Percentiles rank a stretch among this genome's conserved stretches.
phyloP scores from a whole-genome alignment of 768 basidiomycete genomes.

The Kwoniella europaea region DNA sequence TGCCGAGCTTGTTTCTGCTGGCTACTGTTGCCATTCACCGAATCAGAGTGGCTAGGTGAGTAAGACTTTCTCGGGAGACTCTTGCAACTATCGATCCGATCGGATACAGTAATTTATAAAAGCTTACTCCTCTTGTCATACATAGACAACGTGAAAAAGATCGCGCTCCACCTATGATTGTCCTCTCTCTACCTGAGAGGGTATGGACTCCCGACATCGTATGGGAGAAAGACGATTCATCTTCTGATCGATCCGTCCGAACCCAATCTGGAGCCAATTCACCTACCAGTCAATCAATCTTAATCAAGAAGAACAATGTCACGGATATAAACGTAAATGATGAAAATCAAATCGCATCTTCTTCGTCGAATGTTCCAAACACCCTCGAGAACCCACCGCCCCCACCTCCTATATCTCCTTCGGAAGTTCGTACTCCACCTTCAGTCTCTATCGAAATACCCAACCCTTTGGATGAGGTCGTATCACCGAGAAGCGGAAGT shows the following conservation, averaged over 20 bases:
- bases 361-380: not conserved
- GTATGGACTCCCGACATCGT: conserved; percentile 57
- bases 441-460: conserved; percentile 8
- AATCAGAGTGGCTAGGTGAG: conserved; percentile 63
- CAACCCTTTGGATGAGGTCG: not conserved
- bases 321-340: not conserved
- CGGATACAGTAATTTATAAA: conserved; percentile 60
- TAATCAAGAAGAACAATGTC: not conserved
- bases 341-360: not conserved
- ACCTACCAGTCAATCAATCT: not conserved
- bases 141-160: conserved; percentile 67
- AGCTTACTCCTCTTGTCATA: conserved; percentile 58
- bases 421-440: conserved; percentile 33
- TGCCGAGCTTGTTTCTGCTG: conserved; percentile 87
- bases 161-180: conserved; percentile 60
- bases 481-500: not conserved
- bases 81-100: not conserved
- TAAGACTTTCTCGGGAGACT: not conserved
- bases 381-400: not conserved
- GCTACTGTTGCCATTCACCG: conserved; percentile 88
- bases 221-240: conserved; percentile 57
- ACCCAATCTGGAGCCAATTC: not conserved
- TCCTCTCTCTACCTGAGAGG: conserved; percentile 54
- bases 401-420: conserved; percentile 35
- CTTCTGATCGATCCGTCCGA: conserved; percentile 18